These are phyloP conservation scores for Bidens hawaiensis DNA, from an alignment of 140 eudicot genomes.

Conservation along the genomic window DNA sequence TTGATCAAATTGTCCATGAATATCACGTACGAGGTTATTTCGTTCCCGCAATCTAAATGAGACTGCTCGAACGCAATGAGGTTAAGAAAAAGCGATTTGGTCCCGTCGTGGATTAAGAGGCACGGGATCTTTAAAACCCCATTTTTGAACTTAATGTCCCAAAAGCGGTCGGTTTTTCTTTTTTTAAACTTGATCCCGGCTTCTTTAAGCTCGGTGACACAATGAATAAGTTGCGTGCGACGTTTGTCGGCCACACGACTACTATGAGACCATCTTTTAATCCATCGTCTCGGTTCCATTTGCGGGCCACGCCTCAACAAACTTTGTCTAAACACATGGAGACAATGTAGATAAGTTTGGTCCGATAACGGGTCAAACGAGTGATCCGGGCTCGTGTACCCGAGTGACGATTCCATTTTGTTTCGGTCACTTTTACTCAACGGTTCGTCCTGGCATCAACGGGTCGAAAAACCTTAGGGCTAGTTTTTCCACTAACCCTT, in stretches of 20 bases:
- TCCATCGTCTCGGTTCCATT: slow-evolving; percentile 55
- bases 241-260: slow-evolving; percentile 63
- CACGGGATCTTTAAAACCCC: slow-evolving; percentile 69
- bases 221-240: slow-evolving; percentile 69
- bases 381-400: slow-evolving; percentile 22
- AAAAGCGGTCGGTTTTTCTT: slow-evolving; percentile 71
- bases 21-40: slow-evolving; percentile 78
- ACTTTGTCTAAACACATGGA: slow-evolving; percentile 73
- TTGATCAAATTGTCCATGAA: slow-evolving; percentile 92
- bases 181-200: slow-evolving; percentile 72
- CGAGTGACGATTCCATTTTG: slow-evolving; percentile 43
- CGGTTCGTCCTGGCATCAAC: slow-evolving; percentile 85
- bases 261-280: slow-evolving; percentile 59
- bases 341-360: slow-evolving; percentile 75
- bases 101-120: slow-evolving; percentile 78
- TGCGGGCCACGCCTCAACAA: slow-evolving; percentile 50
- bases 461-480: slow-evolving; percentile 81
- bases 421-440: slow-evolving; percentile 44
- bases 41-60: slow-evolving; percentile 67
- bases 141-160: slow-evolving; percentile 70
- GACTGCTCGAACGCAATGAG: slow-evolving; percentile 86
- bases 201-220: slow-evolving; percentile 76
- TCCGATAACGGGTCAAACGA: slow-evolving; percentile 83
- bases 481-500: slow-evolving; percentile 56
- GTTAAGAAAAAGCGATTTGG: slow-evolving; percentile 80